These are phyloP conservation scores for Mucor piriformis DNA, from an alignment of 371 early-diverging fungal genomes.

Conservation along the genomic window DNA sequence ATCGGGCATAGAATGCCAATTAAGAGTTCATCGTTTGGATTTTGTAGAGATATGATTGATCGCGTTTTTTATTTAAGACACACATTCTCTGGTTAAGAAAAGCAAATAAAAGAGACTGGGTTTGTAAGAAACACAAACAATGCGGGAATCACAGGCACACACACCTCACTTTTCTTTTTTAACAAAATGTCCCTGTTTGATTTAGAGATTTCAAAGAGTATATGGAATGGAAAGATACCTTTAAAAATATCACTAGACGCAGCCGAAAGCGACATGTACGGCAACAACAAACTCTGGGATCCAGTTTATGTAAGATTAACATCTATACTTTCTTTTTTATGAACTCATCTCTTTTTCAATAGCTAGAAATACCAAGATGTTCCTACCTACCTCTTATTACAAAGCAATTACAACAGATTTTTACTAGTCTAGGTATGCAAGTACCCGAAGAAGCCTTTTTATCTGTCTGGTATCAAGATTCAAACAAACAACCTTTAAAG, in stretches of 20 bases:
- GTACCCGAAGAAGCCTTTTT: conserved; percentile 47
- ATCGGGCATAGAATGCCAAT: no score
- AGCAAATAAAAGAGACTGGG: no score
- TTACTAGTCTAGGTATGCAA: conserved; percentile 42
- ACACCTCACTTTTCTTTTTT: no score
- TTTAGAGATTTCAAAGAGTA: conserved; percentile 32
- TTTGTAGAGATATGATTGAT: no score
- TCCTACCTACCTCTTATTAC: conserved; percentile 69
- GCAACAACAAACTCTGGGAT: conserved; percentile 33
- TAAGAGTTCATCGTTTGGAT: no score
- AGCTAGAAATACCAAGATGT: conserved; percentile 64
- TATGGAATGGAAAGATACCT: conserved; percentile 66
- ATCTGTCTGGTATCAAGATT: conserved; percentile 63
- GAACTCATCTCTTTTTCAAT: neutral
- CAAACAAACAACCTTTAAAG: conserved; percentile 64
- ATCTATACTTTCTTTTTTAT: neutral
- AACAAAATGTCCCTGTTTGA: conserved; percentile 34
- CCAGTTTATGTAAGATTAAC: conserved; percentile 52
- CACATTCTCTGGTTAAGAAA: no score
- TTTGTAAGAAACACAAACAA: no score
- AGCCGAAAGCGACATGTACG: conserved; percentile 35
- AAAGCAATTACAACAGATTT: conserved; percentile 48
- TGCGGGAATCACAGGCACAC: no score
- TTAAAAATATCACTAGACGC: conserved; percentile 52
- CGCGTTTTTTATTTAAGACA: no score